These are phyloP conservation scores for Apocynum venetum DNA, from an alignment of 257 asterid species.

Conservation along the genomic window DNA sequence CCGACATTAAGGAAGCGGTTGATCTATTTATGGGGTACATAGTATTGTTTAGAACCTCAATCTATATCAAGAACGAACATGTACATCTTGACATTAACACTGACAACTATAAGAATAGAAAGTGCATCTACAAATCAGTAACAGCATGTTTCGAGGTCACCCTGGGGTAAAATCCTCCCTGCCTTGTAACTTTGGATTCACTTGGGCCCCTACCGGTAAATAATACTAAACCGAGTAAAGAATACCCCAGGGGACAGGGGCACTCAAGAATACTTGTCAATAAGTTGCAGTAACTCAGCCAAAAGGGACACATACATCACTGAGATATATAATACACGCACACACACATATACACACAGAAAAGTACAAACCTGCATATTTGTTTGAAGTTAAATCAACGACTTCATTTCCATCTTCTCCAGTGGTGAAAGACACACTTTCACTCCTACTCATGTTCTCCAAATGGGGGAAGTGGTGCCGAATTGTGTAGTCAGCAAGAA, in stretches of 20 bases:
- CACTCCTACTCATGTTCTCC: conserved; percentile 73
- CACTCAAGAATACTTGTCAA: background rate
- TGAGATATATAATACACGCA: background rate
- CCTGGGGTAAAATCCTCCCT: background rate
- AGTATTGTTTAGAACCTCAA: background rate
- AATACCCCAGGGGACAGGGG: background rate
- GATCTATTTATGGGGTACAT: background rate
- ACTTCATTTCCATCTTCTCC: conserved; percentile 78
- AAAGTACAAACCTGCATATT: conserved; percentile 64
- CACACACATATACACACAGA: background rate
- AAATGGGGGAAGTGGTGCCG: conserved; percentile 83
- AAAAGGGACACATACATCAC: background rate
- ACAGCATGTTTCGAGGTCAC: background rate
- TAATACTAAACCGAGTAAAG: background rate
- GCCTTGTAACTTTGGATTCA: background rate
- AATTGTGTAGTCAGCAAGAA: conserved; percentile 81
- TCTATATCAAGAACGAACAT: background rate
- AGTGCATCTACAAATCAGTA: background rate
- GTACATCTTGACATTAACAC: background rate
- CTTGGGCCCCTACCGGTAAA: background rate
- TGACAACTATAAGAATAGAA: background rate
- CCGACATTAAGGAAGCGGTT: background rate
- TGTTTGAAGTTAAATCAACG: conserved; percentile 95
- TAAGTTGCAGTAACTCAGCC: background rate
- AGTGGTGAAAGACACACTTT: conserved; percentile 72